Evolutionary conservation across 257 asterid species (phyloP), one percentile per base, ranked within the genome.

Genomic region (Petunia axillaris): DNA sequence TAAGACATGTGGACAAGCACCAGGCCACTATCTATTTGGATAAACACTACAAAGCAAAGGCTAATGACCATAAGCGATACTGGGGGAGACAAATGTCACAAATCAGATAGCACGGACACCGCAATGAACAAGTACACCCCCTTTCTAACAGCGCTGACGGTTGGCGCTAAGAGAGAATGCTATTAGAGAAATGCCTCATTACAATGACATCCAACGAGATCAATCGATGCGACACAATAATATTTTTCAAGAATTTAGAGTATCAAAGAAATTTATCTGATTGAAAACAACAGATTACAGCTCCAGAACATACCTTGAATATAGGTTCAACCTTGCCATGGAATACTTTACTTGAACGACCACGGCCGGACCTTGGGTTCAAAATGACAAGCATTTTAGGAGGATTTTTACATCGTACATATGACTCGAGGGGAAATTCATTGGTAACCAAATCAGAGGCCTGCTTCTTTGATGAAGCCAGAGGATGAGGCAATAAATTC

Each of bases 281-380:
- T 73, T 48, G 78, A 50, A 1, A 73, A 50, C 25, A 73, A 50
- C 14, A 36, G 16, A 73, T 73, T 73, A 73, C 63, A 50, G 36
- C 36, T 73, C 80, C 63, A 16, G 40, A 63, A 80, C 93, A 85
- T 87, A 95, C 99, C 90, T 93, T 91, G 82, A 95, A 89, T 86
- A 95, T 89, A 64, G 99, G 99, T 85, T 95, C 98, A 43, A 92
- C 99, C 89, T 81, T 79, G 82, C 89, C 93, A 84, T 92, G 92
- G 75, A 92, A 95, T 77, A 95, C 97, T 89, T 95, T 95, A 91
- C 92, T 91, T 57, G 99, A 95, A 68, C 99, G 97, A 75, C 99
- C 98, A 65, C 93, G 92, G 40, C 99, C 99, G 77, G 99, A 93
- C 82, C 94, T 92, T 81, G 99, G 99, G 89, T 95, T 95, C 83